A percentile compares a stretch with the other conserved stretches of the same genome.
These are phyloP conservation scores for Blastomyces emzantsi DNA, from an alignment of 2,329 filamentous ascomycete genomes.

Conservation along the genomic window DNA sequence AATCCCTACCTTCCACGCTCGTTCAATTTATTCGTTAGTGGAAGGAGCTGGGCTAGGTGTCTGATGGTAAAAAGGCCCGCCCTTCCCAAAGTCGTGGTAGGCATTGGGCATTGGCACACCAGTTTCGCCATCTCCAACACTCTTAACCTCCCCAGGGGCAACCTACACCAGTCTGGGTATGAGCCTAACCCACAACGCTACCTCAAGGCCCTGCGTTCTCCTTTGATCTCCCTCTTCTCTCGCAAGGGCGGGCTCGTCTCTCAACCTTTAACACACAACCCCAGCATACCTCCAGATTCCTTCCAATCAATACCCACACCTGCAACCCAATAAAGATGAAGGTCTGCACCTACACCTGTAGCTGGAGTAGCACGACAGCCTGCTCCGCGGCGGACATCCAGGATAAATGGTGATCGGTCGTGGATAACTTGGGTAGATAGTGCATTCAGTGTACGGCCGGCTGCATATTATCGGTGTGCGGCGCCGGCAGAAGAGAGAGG, in stretches of 20 bases:
- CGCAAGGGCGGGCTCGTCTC: neutral
- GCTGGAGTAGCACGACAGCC: neutral
- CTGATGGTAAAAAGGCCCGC: neutral
- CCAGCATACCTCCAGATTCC: neutral
- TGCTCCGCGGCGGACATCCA: conserved; percentile 7
- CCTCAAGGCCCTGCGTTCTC: neutral
- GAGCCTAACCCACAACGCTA: neutral
- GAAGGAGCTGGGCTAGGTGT: neutral
- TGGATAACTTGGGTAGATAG: neutral
- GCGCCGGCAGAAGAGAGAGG: neutral
- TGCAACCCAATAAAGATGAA: neutral
- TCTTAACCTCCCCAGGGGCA: neutral
- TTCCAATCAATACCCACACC: neutral
- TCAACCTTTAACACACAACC: neutral
- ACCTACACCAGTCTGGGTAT: neutral
- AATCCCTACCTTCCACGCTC: neutral
- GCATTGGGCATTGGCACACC: neutral
- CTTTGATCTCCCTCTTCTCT: neutral
- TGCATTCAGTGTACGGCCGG: neutral
- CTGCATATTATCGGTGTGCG: conserved; percentile 1
- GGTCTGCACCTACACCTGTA: neutral
- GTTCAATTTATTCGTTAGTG: neutral
- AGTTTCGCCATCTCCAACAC: neutral
- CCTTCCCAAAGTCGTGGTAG: neutral
- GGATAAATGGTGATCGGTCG: conserved; percentile 7